Conservation (phyloP, 768 basidiomycete genomes). For the Rhizopogon salebrosus region DNA sequence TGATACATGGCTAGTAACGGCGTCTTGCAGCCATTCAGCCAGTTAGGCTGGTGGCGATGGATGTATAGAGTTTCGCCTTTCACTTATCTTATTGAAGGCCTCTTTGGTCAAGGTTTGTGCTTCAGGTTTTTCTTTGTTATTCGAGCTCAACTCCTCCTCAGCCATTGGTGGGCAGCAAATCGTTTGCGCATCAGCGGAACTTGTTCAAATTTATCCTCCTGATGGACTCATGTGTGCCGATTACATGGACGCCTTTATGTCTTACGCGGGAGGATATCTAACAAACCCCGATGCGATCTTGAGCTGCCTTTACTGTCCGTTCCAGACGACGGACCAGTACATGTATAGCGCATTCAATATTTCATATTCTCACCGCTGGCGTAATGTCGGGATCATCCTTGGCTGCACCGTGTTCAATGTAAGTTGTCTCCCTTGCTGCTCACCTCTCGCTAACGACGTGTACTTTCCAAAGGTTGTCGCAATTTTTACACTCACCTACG, state of each 20-base stretch:
- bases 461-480: constrained; percentile 16
- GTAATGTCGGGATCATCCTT: constrained; percentile 42
- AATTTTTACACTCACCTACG: constrained; percentile 25
- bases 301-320: constrained; percentile 51
- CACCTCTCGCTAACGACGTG: background rate
- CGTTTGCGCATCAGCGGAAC: constrained; percentile 56
- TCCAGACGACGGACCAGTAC: constrained; percentile 54
- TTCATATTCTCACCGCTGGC: constrained; percentile 45
- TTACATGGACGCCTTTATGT: constrained; percentile 41
- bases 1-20: constrained; percentile 40
- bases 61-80: constrained; percentile 56
- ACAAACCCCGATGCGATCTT: constrained; percentile 31
- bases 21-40: constrained; percentile 58
- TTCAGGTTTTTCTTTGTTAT: background rate
- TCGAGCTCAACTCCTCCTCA: constrained; percentile 15
- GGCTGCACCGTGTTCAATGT: constrained; percentile 41
- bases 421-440: constrained; percentile 9
- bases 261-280: constrained; percentile 42
- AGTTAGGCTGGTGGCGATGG: constrained; percentile 68
- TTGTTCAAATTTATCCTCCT: constrained; percentile 48
- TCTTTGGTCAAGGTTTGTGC: constrained; percentile 40
- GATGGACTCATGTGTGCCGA: constrained; percentile 39
- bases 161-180: constrained; percentile 47
- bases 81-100: constrained; percentile 50
- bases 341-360: constrained; percentile 46